Conservation (phyloP, 331 rosid genomes). For the Stylosanthes scabra region DNA sequence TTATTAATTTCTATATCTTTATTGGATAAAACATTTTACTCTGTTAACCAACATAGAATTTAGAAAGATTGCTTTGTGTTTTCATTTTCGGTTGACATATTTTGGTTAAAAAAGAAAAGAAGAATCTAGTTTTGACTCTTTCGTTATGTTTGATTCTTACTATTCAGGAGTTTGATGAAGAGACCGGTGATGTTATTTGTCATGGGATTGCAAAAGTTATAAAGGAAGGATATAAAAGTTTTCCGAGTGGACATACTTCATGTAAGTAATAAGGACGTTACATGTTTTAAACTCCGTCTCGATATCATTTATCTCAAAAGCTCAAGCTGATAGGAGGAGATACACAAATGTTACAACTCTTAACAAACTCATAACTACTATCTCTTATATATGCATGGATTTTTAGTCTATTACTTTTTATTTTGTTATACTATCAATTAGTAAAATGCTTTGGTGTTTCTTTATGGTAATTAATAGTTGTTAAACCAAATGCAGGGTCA, state of each 20-base stretch:
- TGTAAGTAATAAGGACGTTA: slow-evolving; percentile 55
- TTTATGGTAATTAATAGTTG: slow-evolving; percentile 26
- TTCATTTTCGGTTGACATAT: not conserved
- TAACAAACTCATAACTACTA: too few relatives aligned
- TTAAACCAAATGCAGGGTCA: slow-evolving; percentile 66
- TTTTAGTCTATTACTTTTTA: not conserved
- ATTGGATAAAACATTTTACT: too few relatives aligned
- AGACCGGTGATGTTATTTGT: slow-evolving; percentile 63
- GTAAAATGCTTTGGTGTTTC: not conserved
- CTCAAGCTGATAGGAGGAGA: too few relatives aligned
- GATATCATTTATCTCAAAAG: too few relatives aligned
- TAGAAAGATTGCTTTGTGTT: not conserved
- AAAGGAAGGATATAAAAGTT: slow-evolving; percentile 90
- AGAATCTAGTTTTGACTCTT: not conserved
- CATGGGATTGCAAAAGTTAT: slow-evolving; percentile 58
- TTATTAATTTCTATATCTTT: not conserved
- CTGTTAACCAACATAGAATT: too few relatives aligned
- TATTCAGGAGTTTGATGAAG: slow-evolving; percentile 55
- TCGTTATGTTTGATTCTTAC: not conserved
- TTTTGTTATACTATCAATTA: not conserved
- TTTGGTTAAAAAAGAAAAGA: not conserved
- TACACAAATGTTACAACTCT: too few relatives aligned
- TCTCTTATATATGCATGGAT: too few relatives aligned
- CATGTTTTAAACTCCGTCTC: too few relatives aligned
- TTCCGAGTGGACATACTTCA: slow-evolving; percentile 93